Evolutionary conservation across 805 yeast species (phyloP), one percentile per base, ranked within the genome.

Genomic region (Starmerella ratchasimensis): DNA sequence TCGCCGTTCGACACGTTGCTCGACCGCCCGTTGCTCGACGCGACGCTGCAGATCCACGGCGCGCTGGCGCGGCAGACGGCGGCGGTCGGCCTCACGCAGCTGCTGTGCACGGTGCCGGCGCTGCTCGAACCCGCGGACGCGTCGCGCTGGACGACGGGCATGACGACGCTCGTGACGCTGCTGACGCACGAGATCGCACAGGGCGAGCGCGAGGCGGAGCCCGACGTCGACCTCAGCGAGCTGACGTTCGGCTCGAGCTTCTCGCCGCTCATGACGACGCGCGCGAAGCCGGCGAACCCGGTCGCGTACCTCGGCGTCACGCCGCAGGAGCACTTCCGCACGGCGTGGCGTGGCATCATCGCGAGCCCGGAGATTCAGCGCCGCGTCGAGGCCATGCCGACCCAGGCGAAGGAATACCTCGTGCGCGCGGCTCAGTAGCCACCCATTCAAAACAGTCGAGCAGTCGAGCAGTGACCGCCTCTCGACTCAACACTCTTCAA

Each of bases 191-290:
- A 58, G 34, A 44, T 63, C 31, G 65, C 59, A 2, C 62, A 61
- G 39, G 43, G 42, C 14, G 39, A 28, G 8, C 42, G 23, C 11
- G 46, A 36, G 7, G 54, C 46, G 14, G 52, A 36, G 21, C 59
- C 63, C 25, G 51, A 45, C 10, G 41, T 45, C 21, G 78, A 76
- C 46, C 50, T 69, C 22, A 84, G 79, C 36, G 94, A 84, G 44
- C 68, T 77, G 34, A 65, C 90, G 2, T 90, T 86, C 59, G 97
- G 97, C 2, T 77, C 95, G 0, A 73, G 76, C 36, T 90, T 72
- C 58, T 80, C 93, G 36, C 75, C 71, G 52, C 64, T 90, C 42
- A 72, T 69, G 1, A 69, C 80, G 2, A 74, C 84, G 33, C 65
- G 71, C 24, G 59, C 59, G 13, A 72, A 67, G 45, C 67, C 76